Base-by-base conservation (phyloP, 2,329 filamentous ascomycete genomes). In the Phialocephala subalpina region DNA sequence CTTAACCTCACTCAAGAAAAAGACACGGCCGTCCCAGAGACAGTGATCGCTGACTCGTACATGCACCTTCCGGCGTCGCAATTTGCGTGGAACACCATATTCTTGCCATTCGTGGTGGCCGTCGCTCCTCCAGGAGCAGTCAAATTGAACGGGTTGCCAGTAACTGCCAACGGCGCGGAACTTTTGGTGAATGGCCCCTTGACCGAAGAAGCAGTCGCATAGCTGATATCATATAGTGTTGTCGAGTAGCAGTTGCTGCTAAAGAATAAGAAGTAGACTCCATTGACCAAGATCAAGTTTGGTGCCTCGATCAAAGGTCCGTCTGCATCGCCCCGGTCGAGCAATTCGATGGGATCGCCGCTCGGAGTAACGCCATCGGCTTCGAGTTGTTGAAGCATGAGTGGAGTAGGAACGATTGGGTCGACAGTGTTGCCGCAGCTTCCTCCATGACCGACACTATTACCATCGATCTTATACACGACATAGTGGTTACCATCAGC, bases 401-500 rank as follows among this genome's bases (percentile, higher is more conserved):
- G 82, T 0, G 87, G 86, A 45, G 87, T 90, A 16, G 78, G 64
- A 12, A 75, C 71, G 12, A 62, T 52, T 11, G 80, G 81, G 27
- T 76, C 74, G 18, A 80, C 76, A n/a, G 74, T 79, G 67, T 84
- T 86, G 52, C 77, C 75, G 67, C 82, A 84, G 66, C 82, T 81
- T 60, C 80, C 78, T n/a, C 79, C 79, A 49, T 76, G 63, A 3
- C 79, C 79, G n/a, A 67, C 62, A 38, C 57, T 62, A 76, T 90
- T 91, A 42, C 88, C 88, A 75, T 92, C 89, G 29, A 90, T 80
- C 76, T 91, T 92, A 79, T 89, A 92, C 11, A 86, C 78, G 5
- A 91, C 81, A 73, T 89, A 91, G 6, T 83, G 82, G 36, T 76
- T 81, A 35, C 84, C 85, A 52, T 83, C 81, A 12, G 75, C 74